A percentile compares a stretch with the other conserved stretches of the same genome.
phyloP scores from a whole-genome alignment of 768 basidiomycete genomes.

The Termitomyces sp. region DNA sequence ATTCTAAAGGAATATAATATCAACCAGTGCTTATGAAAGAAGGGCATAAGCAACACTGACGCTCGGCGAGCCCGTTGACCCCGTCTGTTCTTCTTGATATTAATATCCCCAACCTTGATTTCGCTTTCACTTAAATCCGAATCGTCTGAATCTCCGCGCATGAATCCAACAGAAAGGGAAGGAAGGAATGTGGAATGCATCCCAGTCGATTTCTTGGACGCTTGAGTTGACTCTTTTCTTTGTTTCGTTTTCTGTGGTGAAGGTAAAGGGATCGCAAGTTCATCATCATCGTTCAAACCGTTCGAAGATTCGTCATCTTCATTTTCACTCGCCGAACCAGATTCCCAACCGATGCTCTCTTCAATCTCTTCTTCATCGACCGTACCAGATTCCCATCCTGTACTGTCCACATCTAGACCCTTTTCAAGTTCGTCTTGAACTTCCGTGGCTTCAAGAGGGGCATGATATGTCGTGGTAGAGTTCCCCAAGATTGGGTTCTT shows the following conservation, averaged over 20 bases:
- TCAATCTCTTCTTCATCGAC: conserved; percentile 28
- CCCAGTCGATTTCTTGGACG: conserved; percentile 19
- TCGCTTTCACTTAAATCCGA: conserved; percentile 76
- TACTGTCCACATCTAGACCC: conserved; percentile 21
- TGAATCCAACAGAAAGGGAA: conserved; percentile 82
- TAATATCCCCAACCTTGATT: conserved; percentile 44
- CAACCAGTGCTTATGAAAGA: background rate
- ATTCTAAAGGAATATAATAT: conserved; percentile 53
- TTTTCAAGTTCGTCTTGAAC: conserved; percentile 20
- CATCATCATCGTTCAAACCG: conserved; percentile 29
- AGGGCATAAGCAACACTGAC: conserved; percentile 50
- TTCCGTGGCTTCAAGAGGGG: conserved; percentile 12
- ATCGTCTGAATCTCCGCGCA: conserved; percentile 72
- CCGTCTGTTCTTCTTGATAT: conserved; percentile 77
- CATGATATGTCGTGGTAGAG: background rate
- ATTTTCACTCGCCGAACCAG: conserved; percentile 37
- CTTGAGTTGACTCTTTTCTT: conserved; percentile 21
- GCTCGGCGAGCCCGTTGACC: conserved; percentile 93
- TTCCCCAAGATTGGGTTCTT: conserved; percentile 6
- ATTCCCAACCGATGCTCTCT: conserved; percentile 48
- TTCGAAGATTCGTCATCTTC: conserved; percentile 27
- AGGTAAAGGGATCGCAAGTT: conserved; percentile 21
- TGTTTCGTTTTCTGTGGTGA: conserved; percentile 16
- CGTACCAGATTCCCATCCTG: conserved; percentile 41
- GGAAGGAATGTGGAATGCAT: conserved; percentile 75